Evolutionary conservation across 1,284 basidiomycete species (phyloP), one percentile per base, ranked within the genome.

Genomic region (Rhodotorula sp.): DNA sequence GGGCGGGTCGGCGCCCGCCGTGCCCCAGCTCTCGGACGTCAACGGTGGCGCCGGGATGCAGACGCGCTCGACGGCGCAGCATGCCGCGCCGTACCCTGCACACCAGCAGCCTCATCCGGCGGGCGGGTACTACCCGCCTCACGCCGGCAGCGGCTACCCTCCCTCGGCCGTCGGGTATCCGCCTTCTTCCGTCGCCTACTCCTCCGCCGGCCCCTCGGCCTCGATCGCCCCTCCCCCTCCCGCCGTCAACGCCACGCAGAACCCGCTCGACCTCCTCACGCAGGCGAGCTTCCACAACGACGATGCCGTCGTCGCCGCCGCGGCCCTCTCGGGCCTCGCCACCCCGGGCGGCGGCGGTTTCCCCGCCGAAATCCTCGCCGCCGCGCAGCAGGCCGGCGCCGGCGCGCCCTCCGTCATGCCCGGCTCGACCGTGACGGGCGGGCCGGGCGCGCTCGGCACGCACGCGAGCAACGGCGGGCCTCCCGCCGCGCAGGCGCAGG

Each of bases 201-300:
- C 44, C 23, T 49, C 27, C 45, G 58, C 58, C 45, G 45, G 25
- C n/a, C 27, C 5, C 25, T 41, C 63, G 61, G 13, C 86, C 91
- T 75, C 86, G 80, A 73, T 81, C 82, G 67, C 81, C 82, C 17
- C 71, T 49, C 12, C 41, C 52, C 50, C 45, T 62, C 62, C 53
- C 59, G 14, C 62, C 63, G 80, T 54, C 66, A 7, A 60, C 55
- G 27, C 66, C 66, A 34, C 34, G 16, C 25, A 42, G 13, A 81
- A 56, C 77, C 79, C 80, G 80, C 80, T 74, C 77, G 81, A 73
- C 81, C 77, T 77, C 21, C 72, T 78, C 46, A 71, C 77, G 19
- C 77, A 78, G 52, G 77, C 76, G 19, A 65, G 66, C 21, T 65
- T 61, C 44, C 67, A 74, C 53, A 71, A 68, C 50, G 71, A 74